These are phyloP conservation scores for Phanerochaete carnosa DNA, from an alignment of 768 basidiomycete species.

Conservation along the genomic window DNA sequence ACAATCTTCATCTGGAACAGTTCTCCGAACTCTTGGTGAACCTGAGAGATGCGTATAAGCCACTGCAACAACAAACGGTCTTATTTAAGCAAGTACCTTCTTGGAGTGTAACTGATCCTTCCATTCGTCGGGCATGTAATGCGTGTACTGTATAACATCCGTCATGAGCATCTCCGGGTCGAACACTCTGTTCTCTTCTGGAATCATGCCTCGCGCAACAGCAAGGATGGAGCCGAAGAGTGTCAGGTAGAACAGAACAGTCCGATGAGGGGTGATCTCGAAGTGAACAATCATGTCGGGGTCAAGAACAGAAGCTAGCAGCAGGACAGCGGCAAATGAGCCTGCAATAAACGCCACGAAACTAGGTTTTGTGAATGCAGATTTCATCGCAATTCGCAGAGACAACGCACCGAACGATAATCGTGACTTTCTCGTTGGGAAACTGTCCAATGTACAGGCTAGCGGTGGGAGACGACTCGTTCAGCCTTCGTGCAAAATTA, in stretches of 20 bases:
- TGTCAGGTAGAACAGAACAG: constrained; percentile 89
- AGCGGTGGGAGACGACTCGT: constrained; percentile 85
- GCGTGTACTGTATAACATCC: constrained; percentile 90
- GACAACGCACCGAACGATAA: constrained; percentile 77
- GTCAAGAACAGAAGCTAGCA: constrained; percentile 88
- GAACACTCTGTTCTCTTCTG: constrained; percentile 89
- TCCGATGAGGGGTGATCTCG: constrained; percentile 91
- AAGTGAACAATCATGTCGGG: constrained; percentile 92
- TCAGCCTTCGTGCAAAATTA: constrained; percentile 80
- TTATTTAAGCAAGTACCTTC: constrained; percentile 44
- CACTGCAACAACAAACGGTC: neutral
- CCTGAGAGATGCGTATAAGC: constrained; percentile 37
- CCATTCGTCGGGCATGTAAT: constrained; percentile 96
- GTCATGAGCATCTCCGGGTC: constrained; percentile 92
- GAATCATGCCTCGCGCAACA: constrained; percentile 91
- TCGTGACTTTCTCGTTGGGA: constrained; percentile 88
- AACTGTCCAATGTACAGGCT: constrained; percentile 98
- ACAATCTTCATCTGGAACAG: constrained; percentile 92
- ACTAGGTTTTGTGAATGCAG: constrained; percentile 35
- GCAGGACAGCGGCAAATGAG: constrained; percentile 93
- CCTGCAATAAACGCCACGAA: constrained; percentile 96
- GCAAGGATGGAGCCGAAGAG: constrained; percentile 88
- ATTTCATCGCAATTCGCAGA: neutral
- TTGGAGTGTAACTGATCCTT: constrained; percentile 85
- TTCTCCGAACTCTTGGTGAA: constrained; percentile 87